These are phyloP conservation scores for Heliocybe sulcata DNA, from an alignment of 1,284 basidiomycete species.

Conservation along the genomic window DNA sequence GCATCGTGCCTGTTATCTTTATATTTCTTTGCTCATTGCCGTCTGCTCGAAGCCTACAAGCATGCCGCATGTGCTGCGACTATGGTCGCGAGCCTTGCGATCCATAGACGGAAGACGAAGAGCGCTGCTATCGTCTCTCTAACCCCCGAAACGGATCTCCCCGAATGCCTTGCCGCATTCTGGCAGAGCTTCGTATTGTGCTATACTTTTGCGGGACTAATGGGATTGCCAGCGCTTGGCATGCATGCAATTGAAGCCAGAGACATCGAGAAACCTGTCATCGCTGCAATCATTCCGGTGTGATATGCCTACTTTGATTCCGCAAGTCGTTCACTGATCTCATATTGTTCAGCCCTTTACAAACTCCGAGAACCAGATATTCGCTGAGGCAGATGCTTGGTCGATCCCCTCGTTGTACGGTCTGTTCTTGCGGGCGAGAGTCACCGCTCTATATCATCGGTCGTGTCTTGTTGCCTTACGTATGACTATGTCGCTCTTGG, in stretches of 20 bases:
- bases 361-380: background rate
- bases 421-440: background rate
- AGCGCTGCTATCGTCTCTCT: constrained; percentile 15
- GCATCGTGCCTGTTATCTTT: constrained; percentile 52
- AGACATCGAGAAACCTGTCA: background rate
- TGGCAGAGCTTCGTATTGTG: constrained; percentile 59
- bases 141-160: constrained; percentile 8
- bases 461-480: background rate
- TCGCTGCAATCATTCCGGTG: background rate
- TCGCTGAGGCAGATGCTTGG: background rate
- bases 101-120: constrained; percentile 36
- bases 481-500: background rate
- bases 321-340: no score
- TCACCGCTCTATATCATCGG: background rate
- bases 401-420: background rate
- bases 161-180: constrained; percentile 32
- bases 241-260: background rate
- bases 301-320: no score
- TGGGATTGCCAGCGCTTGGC: constrained; percentile 37
- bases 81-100: constrained; percentile 43
- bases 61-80: constrained; percentile 52
- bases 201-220: constrained; percentile 48
- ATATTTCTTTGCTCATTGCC: constrained; percentile 51
- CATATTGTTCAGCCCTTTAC: background rate
- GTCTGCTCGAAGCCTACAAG: constrained; percentile 51